Evolutionary conservation across 2,329 filamentous ascomycete species (phyloP), one percentile per base, ranked within the genome.

Genomic region (Dactylellina cionopaga): DNA sequence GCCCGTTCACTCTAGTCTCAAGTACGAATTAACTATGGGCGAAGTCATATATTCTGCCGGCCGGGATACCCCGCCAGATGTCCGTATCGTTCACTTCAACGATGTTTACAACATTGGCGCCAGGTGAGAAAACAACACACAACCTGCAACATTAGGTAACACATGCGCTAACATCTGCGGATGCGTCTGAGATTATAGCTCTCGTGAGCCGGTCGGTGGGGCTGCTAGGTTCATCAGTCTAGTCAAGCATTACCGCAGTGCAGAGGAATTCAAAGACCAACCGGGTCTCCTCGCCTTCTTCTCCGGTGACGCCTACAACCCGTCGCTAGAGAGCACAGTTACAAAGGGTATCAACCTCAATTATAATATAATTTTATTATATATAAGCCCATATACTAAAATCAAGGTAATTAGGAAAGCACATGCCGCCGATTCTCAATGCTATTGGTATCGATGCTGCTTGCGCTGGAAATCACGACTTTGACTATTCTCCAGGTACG

Each of bases 231-330:
- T 97, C 81, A 89, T 95, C 79, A 89, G 88, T 2, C 82, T 95
- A 24, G 84, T 89, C 75, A 88, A 92, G 69, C 85, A 93, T 79
- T 96, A 96, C 78, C 87, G 88, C 54, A 84, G 86, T 54, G 80
- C 85, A 41, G 66, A 76, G 17, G 83, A 83, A 52, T 95, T 87
- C 78, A 79, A 83, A 51, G 86, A 82, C 15, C 89, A 91, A 78
- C 83, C 91, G 0, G 83, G 85, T 37, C 81, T 92, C 2, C 78
- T 96, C 54, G 93, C 91, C 0, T 85, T 96, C 76, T 97, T 96
- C 81, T 96, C 92, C 1, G 92, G 92, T 35, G 93, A 96, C 84
- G 92, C 90, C 7, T 97, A 95, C 81, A 96, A 96, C 79, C 92
- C 93, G 0, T 94, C 91, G 77, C 82, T 96, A 68, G 92, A 96